Conservation (phyloP, 768 basidiomycete genomes). For the Tricholoma terreum region DNA sequence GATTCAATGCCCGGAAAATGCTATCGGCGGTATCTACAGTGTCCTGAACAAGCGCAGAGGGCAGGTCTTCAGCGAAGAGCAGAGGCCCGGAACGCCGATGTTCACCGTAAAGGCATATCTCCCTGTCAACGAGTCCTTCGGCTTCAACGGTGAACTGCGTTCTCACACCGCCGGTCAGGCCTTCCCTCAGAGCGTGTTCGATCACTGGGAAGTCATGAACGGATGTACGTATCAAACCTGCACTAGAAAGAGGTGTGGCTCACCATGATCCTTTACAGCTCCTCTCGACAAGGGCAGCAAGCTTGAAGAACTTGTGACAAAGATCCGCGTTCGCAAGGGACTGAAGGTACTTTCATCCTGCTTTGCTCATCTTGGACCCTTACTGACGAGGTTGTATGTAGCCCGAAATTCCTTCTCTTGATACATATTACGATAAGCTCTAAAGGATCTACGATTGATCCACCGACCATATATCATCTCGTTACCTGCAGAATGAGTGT, state of each 20-base stretch:
- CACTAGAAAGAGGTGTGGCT: not conserved
- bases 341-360: slow-evolving; percentile 63
- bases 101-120: slow-evolving; percentile 98
- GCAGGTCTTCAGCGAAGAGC: slow-evolving; percentile 98
- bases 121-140: slow-evolving; percentile 90
- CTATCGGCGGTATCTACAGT: slow-evolving; percentile 97
- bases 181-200: slow-evolving; percentile 95
- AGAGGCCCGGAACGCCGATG: slow-evolving; percentile 96
- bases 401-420: slow-evolving; percentile 86
- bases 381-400: slow-evolving; percentile 23
- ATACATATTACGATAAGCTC: slow-evolving; percentile 93
- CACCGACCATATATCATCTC: not conserved
- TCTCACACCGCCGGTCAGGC: slow-evolving; percentile 94
- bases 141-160: slow-evolving; percentile 96
- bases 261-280: slow-evolving; percentile 34
- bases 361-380: not conserved
- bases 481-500: slow-evolving; percentile 6
- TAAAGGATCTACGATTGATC: slow-evolving; percentile 31
- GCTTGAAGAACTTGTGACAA: slow-evolving; percentile 77
- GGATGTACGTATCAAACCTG: slow-evolving; percentile 55
- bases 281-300: slow-evolving; percentile 90
- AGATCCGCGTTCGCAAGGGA: slow-evolving; percentile 91
- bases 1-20: slow-evolving; percentile 97
- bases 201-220: slow-evolving; percentile 87
- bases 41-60: slow-evolving; percentile 95